These are phyloP conservation scores for Aspergillus versicolor DNA, from an alignment of 2,329 filamentous ascomycete genomes.

Conservation along the genomic window DNA sequence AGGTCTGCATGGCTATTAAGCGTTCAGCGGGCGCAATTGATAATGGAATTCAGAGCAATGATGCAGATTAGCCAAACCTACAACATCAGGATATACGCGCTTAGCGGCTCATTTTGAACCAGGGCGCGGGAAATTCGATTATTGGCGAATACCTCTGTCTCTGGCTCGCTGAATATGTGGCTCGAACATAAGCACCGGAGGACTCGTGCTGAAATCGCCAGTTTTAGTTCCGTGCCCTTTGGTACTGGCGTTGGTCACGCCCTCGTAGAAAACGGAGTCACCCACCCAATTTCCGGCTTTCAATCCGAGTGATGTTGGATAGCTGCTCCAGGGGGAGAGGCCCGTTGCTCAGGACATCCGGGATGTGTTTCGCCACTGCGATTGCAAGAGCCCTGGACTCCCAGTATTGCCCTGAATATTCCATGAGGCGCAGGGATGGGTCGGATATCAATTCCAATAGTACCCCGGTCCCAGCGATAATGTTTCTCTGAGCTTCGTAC, in stretches of 20 bases:
- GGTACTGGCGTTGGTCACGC: no score
- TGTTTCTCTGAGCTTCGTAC: conserved; percentile 2
- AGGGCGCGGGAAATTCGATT: conserved; percentile 1
- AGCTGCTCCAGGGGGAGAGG: not conserved
- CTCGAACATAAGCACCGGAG: conserved; percentile 11
- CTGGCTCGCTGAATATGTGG: conserved; percentile 1
- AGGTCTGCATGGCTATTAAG: not conserved
- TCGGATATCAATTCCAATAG: conserved; percentile 6
- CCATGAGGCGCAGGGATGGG: not conserved
- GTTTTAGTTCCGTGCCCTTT: not conserved
- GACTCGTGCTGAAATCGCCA: not conserved
- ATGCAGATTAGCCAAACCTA: not conserved
- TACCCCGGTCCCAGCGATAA: not conserved
- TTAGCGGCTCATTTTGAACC: conserved; percentile 5
- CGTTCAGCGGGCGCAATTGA: no score
- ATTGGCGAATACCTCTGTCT: conserved; percentile 2
- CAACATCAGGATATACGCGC: conserved; percentile 7
- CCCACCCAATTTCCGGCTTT: conserved; percentile 3
- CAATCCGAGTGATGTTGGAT: not conserved
- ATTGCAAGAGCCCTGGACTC: conserved; percentile 6
- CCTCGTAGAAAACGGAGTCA: not conserved
- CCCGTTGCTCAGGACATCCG: conserved; percentile 1
- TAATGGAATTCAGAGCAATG: no score
- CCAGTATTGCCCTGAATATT: conserved; percentile 6
- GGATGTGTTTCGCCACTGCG: not conserved